Evolutionary conservation across 176 grass and related monocot genomes (phyloP), one percentile per base, ranked within the genome.

Genomic region (Cenchrus purpureus): DNA sequence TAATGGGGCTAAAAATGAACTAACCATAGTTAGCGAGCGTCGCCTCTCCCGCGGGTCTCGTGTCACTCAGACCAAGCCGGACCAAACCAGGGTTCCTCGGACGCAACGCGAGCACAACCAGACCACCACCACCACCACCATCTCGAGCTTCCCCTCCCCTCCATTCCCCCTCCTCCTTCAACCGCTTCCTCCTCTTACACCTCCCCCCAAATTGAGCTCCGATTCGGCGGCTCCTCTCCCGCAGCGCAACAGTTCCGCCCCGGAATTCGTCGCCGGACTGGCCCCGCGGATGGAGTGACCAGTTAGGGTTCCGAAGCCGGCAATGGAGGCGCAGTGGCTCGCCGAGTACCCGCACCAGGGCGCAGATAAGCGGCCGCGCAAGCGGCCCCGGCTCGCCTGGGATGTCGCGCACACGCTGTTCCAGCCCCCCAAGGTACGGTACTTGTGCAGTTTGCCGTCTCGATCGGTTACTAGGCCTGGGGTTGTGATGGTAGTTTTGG

Each of bases 271-370:
- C 79, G 8, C 59, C 25, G 60, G 51, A 49, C 50, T 19, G 78
- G 34, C 68, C 13, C 8, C 60, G 71, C 1, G 44, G 74, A 91
- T 91, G 89, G 85, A 28, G 32, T 91, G 31, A 87, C 57, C 12
- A 4, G 13, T 59, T 46, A 31, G 45, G 74, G 83, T 68, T 80
- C 22, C 66, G 42, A 76, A 90, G 46, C 82, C 31, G 79, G 76
- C 50, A 78, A 98, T 98, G 95, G 89, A 95, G 85, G 94, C 93
- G 17, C 95, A 93, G 88, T 94, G 93, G 95, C 82, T 98, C 45
- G 85, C 87, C 50, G 95, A 98, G 68, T 90, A 90, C 74, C 87
- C 95, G 79, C 89, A 94, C 77, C 93, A 86, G 87, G 68, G 67
- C 63, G 68, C 79, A 20, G 93, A 95, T 69, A 92, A 92, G 79